Percentiles rank a stretch among this genome's conserved stretches.
Evolutionary conservation across 805 yeast genomes (phyloP).

Genomic region (Saccharomycopsis sp.): DNA sequence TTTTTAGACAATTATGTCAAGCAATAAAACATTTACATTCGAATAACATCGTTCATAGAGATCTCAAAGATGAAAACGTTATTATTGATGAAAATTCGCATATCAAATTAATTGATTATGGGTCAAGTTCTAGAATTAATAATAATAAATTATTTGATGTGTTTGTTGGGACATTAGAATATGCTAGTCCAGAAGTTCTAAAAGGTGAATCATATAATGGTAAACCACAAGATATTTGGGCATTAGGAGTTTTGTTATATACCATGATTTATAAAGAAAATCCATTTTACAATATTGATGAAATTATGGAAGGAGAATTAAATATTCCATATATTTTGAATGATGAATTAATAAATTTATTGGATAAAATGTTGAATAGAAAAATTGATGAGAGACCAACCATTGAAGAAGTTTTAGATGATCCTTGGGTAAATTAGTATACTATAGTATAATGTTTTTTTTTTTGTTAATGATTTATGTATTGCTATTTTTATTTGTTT

Average conservation of each 20-base stretch:
- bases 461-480: too few species aligned
- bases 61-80: slow-evolving; percentile 89
- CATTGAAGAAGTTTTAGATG: slow-evolving; percentile 56
- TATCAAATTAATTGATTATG: slow-evolving; percentile 86
- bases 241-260: slow-evolving; percentile 81
- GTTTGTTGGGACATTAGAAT: slow-evolving; percentile 94
- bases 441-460: background rate
- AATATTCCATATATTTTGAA: slow-evolving; percentile 60
- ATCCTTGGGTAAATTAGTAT: slow-evolving; percentile 53
- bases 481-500: background rate
- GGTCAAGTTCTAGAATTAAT: slow-evolving; percentile 71
- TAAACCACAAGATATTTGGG: slow-evolving; percentile 95
- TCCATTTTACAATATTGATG: slow-evolving; percentile 93
- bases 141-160: slow-evolving; percentile 94
- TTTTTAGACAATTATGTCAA: slow-evolving; percentile 68
- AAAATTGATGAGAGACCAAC: slow-evolving; percentile 60
- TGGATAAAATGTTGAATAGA: slow-evolving; percentile 56
- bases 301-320: slow-evolving; percentile 83
- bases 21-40: slow-evolving; percentile 76
- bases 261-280: slow-evolving; percentile 89
- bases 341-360: slow-evolving; percentile 49
- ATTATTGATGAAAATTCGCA: slow-evolving; percentile 76
- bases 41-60: slow-evolving; percentile 86
- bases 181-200: slow-evolving; percentile 95
- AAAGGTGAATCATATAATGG: slow-evolving; percentile 86